Evolutionary conservation across 2,329 filamentous ascomycete species (phyloP).

Genomic region (Colletotrichum sublineola): DNA sequence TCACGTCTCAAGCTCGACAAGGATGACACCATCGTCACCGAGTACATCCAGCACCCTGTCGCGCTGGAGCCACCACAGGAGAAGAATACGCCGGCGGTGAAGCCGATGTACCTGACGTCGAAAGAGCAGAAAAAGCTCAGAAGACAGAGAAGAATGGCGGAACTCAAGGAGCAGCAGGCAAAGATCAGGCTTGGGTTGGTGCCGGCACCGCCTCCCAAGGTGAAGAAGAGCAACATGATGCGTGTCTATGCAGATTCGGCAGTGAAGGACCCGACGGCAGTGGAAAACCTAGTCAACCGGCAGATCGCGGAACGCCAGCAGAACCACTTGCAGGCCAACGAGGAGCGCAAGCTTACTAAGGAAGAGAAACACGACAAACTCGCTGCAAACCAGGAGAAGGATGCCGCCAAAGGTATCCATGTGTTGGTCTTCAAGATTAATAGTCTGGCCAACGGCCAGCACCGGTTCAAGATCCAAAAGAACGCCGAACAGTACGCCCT

Average conservation of each 20-base stretch:
- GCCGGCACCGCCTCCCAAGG: constrained; percentile 91
- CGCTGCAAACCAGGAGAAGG: constrained; percentile 83
- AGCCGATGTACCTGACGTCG: constrained; percentile 91
- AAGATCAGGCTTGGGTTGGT: constrained; percentile 94
- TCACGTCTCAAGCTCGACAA: constrained; percentile 79
- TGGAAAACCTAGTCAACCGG: constrained; percentile 92
- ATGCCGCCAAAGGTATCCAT: constrained; percentile 87
- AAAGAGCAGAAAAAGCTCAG: constrained; percentile 94
- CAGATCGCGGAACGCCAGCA: constrained; percentile 90
- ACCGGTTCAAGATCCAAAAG: constrained; percentile 91
- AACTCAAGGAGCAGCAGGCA: constrained; percentile 95
- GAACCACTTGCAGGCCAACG: constrained; percentile 83
- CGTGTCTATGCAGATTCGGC: constrained; percentile 73
- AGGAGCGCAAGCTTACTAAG: constrained; percentile 88
- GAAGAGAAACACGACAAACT: constrained; percentile 90
- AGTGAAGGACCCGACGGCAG: constrained; percentile 96
- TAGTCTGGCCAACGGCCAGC: constrained; percentile 90
- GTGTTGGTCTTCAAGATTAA: constrained; percentile 91
- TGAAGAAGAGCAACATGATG: constrained; percentile 98
- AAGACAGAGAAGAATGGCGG: constrained; percentile 89
- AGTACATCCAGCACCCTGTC: constrained; percentile 93
- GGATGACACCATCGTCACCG: constrained; percentile 88
- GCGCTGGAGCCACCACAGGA: constrained; percentile 93
- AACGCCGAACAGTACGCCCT: constrained; percentile 92
- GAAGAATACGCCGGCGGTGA: constrained; percentile 80